Base-by-base conservation (phyloP, 106 monocot species). In the Dioscorea dumetorum region DNA sequence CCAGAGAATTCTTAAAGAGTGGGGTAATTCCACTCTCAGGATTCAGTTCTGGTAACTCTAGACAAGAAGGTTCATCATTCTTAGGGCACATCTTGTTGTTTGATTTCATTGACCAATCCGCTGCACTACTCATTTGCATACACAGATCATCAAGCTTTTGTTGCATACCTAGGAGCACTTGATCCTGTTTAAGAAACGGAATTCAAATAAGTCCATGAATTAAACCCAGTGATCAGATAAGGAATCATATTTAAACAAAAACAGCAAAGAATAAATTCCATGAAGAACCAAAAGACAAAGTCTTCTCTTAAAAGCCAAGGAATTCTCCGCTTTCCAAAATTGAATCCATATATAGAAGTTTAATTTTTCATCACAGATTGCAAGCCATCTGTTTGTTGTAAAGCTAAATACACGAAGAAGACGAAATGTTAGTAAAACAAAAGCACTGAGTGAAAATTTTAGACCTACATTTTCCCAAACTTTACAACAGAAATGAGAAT, bases 61-160 rank as follows among this genome's bases (percentile, higher is more conserved):
- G 8, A 15, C 2, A 60, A 5, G 5, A 48, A 23, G 56, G 56
- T 18, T 64, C 61, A 17, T 63, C 51, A 35, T 78, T 84, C 18
- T 65, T 50, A 4, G 17, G 56, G 15, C 63, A 33, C 66, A 61
- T 52, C 16, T 48, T 70, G 5, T 28, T 31, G 22, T 53, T 61
- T 16, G 49, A 69, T 61, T 52, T 74, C 16, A 34, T 31, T 4
- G 66, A 58, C 56, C 72, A 67, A 63, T 75, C 77, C 31, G 79
- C 80, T 21, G 80, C 14, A 18, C 62, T 74, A 23, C 64, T 70
- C 82, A 90, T 92, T 73, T 87, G 82, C 23, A 84, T 79, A n/a
- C 84, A 87, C 51, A 92, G 67, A 61, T 84, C 70, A 23, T 97
- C 89, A 57, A 92, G 83, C 69, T 92, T 97, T 60, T 84, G 78